Evolutionary conservation across 257 asterid species (phyloP), one percentile per base, ranked within the genome.

Genomic region (Dorcoceras hygrometricum): DNA sequence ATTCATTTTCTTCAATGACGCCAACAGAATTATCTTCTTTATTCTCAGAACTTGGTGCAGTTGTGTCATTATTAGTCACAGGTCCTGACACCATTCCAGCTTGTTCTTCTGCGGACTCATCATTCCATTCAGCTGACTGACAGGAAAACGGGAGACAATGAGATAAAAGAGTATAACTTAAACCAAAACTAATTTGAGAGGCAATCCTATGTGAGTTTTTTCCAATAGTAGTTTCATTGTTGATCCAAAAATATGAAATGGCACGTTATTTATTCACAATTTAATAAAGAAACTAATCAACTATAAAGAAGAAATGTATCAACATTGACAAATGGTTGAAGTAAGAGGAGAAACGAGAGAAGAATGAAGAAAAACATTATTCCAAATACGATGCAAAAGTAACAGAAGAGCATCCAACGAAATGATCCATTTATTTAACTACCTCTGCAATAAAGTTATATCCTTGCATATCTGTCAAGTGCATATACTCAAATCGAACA

Each of bases 91-190:
- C 78, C 46, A 53, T 71, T 60, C 79, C 93, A 70, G 79, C 79
- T 72, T 82, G 95, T 68, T 90, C 95, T 73, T 90, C 99, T 66
- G 88, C 36, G 56, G 83, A 73, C 73, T 90, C 96, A 68, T 90
- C 97, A 72, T 88, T 88, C 99, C 97, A 94, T 71, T 94, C 97
- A 69, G 77, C 58, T 60, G 93, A 82, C 97, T 91, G 74, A 39
- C 18, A 23, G 16, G 56, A 63, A 59, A 73, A 73, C n/a, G 55
- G 26, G 19, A 48, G 57, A 63, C 63, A 39, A 55, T 66, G 20
- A 76, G 56, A 62, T 16, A 62, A 46, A 50, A 29, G 39, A 20
- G 53, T 14, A 76, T 18, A 26, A 23, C 27, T 18, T 34, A 60
- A 67, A 36, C 51, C 48, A 39, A 59, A 57, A 70, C 53, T 39